Conservation (phyloP, 2,329 filamentous ascomycete species). For the Amauroascus verrucosus region DNA sequence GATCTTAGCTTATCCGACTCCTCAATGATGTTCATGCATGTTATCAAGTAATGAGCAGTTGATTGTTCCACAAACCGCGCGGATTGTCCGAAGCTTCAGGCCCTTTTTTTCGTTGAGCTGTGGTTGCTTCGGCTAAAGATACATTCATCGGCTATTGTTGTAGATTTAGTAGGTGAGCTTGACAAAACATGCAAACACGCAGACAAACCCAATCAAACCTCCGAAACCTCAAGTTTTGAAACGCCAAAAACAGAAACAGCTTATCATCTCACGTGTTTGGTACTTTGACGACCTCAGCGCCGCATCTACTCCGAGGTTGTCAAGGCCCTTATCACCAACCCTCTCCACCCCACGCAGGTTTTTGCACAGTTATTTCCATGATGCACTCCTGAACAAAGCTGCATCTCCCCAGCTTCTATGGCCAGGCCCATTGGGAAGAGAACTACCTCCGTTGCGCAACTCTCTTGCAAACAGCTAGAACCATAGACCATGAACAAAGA, state of each 20-base stretch:
- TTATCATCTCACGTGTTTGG: slow-evolving; percentile 3
- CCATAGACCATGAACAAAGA: slow-evolving; percentile 29
- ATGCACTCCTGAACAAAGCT: not conserved
- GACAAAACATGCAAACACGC: not conserved
- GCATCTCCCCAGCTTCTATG: slow-evolving; percentile 9
- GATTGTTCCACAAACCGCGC: not conserved
- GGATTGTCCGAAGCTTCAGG: too few relatives aligned
- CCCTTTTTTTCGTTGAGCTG: too few relatives aligned
- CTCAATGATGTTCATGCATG: too few relatives aligned
- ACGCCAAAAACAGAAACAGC: not conserved
- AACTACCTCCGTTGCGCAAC: not conserved
- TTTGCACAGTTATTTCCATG: not conserved
- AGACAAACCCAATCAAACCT: not conserved
- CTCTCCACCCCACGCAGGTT: not conserved
- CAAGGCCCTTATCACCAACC: not conserved
- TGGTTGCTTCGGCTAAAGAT: not conserved
- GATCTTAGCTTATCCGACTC: too few relatives aligned
- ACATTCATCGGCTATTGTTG: not conserved
- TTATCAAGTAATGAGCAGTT: too few relatives aligned
- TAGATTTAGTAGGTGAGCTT: not conserved
- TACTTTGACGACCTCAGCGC: not conserved
- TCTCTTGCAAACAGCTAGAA: not conserved
- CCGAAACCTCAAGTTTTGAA: not conserved
- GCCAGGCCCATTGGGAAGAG: not conserved
- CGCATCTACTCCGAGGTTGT: not conserved